phyloP scores from a whole-genome alignment of 2,329 filamentous ascomycete genomes.

The Pseudogymnoascus sp. region DNA sequence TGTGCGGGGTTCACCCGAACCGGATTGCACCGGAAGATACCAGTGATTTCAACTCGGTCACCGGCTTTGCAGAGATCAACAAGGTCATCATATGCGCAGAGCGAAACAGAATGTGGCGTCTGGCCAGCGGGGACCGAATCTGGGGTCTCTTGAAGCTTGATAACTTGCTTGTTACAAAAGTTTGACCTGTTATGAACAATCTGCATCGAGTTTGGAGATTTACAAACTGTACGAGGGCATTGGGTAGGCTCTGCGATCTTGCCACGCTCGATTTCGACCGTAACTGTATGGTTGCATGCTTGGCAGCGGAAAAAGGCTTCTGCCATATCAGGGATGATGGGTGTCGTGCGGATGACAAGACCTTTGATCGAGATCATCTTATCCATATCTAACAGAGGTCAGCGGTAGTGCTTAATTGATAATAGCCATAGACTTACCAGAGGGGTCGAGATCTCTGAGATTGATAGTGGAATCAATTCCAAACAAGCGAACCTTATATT shows the following conservation, averaged over 20 bases:
- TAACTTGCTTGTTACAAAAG: constrained; percentile 96
- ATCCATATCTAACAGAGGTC: constrained; percentile 65
- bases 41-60: constrained; percentile 90
- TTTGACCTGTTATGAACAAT: constrained; percentile 92
- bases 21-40: constrained; percentile 91
- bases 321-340: constrained; percentile 98
- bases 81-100: constrained; percentile 93
- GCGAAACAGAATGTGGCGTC: constrained; percentile 91
- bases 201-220: constrained; percentile 90
- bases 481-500: constrained; percentile 83
- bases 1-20: constrained; percentile 92
- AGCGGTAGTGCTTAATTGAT: constrained; percentile 14
- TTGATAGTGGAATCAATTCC: constrained; percentile 83
- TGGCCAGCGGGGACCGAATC: constrained; percentile 92
- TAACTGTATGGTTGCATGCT: constrained; percentile 83
- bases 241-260: constrained; percentile 91
- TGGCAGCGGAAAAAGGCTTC: constrained; percentile 96
- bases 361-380: constrained; percentile 93
- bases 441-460: constrained; percentile 86
- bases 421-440: constrained; percentile 40
- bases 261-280: constrained; percentile 86
- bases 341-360: constrained; percentile 88
- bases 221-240: constrained; percentile 76
- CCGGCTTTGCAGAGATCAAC: constrained; percentile 98
- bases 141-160: constrained; percentile 96